A percentile compares a stretch with the other conserved stretches of the same genome.
Evolutionary conservation across 2,329 filamentous ascomycete genomes (phyloP).

Genomic region (Microsporum canis): DNA sequence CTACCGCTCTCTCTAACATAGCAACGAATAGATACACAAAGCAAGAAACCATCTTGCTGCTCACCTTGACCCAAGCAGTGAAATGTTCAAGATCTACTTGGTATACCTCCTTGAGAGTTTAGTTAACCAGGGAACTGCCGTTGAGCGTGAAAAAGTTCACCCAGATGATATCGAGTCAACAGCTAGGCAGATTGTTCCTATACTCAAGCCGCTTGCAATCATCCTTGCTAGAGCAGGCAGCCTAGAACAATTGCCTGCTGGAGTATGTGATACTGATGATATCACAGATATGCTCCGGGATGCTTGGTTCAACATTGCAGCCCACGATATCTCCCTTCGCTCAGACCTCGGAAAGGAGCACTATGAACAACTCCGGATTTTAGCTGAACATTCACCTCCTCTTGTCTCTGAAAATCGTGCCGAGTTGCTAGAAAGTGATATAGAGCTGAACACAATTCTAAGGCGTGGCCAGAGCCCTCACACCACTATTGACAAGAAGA

Average conservation of each 20-base stretch:
- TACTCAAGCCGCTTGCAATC: conserved; percentile 76
- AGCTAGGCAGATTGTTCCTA: conserved; percentile 73
- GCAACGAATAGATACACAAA: conserved; percentile 49
- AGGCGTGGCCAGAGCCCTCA: conserved; percentile 75
- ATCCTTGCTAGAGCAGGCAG: conserved; percentile 51
- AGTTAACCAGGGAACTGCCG: conserved; percentile 79
- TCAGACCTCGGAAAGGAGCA: conserved; percentile 64
- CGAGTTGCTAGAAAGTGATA: conserved; percentile 86
- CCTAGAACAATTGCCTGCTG: conserved; percentile 17
- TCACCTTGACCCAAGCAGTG: conserved; percentile 54
- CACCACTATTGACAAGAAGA: conserved; percentile 63
- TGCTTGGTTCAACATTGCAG: conserved; percentile 95
- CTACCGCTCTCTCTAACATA: background rate
- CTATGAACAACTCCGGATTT: conserved; percentile 62
- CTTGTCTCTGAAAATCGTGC: conserved; percentile 79
- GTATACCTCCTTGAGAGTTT: conserved; percentile 74
- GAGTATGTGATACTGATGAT: conserved; percentile 43
- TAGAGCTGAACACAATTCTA: conserved; percentile 89
- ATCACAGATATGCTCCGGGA: conserved; percentile 69
- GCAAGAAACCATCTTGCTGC: conserved; percentile 70
- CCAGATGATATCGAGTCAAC: conserved; percentile 72
- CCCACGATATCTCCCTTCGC: conserved; percentile 73
- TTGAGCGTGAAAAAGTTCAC: conserved; percentile 60
- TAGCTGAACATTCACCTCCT: conserved; percentile 79
- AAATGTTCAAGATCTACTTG: conserved; percentile 72